Conservation (phyloP, 805 yeast genomes). For the Nakazawaea wyomingensis region DNA sequence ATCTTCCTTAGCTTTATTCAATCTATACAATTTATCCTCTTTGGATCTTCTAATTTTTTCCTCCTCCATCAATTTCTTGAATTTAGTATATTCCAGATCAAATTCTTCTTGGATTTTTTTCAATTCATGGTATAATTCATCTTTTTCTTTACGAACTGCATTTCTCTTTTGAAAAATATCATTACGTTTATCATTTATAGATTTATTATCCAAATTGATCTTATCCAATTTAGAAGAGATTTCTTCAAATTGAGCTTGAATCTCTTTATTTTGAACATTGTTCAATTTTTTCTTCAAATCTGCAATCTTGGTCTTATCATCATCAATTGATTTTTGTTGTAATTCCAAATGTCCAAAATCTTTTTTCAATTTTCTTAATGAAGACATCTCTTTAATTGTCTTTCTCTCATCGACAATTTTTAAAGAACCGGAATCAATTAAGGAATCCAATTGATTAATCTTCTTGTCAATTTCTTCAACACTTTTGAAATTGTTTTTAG, state of each 20-base stretch:
- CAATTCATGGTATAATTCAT: constrained; percentile 60
- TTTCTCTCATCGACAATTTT: constrained; percentile 89
- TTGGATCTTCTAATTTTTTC: constrained; percentile 66
- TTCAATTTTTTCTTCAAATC: constrained; percentile 65
- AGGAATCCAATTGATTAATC: constrained; percentile 60
- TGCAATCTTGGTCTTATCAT: constrained; percentile 68
- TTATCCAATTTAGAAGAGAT: constrained; percentile 67
- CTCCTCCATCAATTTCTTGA: constrained; percentile 60
- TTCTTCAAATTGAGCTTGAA: constrained; percentile 62
- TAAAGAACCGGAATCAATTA: constrained; percentile 72
- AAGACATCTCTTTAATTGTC: constrained; percentile 76
- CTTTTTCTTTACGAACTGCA: constrained; percentile 61
- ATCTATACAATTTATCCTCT: constrained; percentile 52
- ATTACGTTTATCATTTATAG: constrained; percentile 62
- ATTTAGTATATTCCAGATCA: constrained; percentile 69
- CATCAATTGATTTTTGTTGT: constrained; percentile 74
- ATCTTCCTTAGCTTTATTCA: constrained; percentile 47
- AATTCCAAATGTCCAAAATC: constrained; percentile 70
- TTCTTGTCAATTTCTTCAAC: constrained; percentile 66
- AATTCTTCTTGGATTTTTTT: constrained; percentile 67
- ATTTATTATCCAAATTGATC: constrained; percentile 53
- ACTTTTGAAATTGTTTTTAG: constrained; percentile 64
- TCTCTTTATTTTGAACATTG: constrained; percentile 55
- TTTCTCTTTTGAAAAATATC: constrained; percentile 59
- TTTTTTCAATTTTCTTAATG: constrained; percentile 74